Evolutionary conservation across 2,329 filamentous ascomycete species (phyloP).

Genomic region (Botryosphaeria dothidea): DNA sequence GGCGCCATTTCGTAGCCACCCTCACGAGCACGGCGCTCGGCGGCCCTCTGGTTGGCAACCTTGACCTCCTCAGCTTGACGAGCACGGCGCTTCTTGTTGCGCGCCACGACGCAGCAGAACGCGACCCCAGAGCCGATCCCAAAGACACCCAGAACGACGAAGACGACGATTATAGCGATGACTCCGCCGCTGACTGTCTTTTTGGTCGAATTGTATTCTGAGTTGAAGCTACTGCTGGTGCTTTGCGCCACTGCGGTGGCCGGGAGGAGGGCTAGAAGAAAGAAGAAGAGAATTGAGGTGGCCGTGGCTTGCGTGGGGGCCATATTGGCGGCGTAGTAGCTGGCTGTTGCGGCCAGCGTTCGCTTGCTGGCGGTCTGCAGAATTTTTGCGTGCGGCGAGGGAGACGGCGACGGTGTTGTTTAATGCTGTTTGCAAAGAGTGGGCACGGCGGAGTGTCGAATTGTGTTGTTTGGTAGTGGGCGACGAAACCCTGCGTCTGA

Average conservation of each 20-base stretch:
- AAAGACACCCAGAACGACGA: neutral
- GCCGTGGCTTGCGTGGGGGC: neutral
- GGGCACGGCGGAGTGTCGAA: too few relatives aligned
- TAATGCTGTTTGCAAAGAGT: too few relatives aligned
- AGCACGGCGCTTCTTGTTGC: neutral
- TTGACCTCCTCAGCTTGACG: neutral
- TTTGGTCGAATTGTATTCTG: neutral
- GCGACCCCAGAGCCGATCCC: neutral
- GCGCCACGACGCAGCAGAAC: slow-evolving; percentile 3
- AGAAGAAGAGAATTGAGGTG: neutral
- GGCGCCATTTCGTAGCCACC: neutral
- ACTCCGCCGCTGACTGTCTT: neutral
- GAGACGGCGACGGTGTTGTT: too few relatives aligned
- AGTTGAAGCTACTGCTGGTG: neutral
- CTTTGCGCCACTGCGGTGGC: neutral
- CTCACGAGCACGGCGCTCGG: neutral
- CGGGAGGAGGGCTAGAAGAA: neutral
- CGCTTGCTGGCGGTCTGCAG: neutral
- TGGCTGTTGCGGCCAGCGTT: neutral
- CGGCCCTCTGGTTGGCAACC: neutral
- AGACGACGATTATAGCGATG: slow-evolving; percentile 2
- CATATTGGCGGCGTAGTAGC: neutral
- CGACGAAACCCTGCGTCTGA: too few relatives aligned
- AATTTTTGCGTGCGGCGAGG: too few relatives aligned
- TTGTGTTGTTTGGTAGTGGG: too few relatives aligned